Percentiles rank a stretch among this genome's conserved stretches.
Evolutionary conservation across 1,284 basidiomycete genomes (phyloP).

Genomic region (Cutaneotrichosporon arboriforme): DNA sequence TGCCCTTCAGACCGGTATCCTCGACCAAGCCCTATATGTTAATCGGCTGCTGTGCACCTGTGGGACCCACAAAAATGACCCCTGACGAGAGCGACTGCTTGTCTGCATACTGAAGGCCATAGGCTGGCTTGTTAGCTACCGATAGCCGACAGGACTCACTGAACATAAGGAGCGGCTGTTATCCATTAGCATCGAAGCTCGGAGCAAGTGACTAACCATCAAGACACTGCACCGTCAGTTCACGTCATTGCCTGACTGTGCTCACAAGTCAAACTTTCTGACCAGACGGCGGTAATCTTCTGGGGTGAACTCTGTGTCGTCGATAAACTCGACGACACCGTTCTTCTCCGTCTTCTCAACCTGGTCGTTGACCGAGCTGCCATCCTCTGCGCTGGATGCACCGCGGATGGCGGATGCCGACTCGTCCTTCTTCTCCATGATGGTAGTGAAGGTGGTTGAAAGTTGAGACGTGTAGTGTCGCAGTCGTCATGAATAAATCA

Average conservation of each 20-base stretch:
- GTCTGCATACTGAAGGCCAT: slow-evolving; percentile 12
- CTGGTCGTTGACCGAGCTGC: background rate
- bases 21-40: slow-evolving; percentile 6
- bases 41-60: background rate
- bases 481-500: too few relatives aligned
- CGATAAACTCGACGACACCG: background rate
- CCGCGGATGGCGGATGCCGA: too few relatives aligned
- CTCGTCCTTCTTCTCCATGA: too few relatives aligned
- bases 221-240: too few relatives aligned
- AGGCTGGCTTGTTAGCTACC: background rate
- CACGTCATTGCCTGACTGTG: too few relatives aligned
- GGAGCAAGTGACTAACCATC: too few relatives aligned
- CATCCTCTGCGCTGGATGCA: too few relatives aligned
- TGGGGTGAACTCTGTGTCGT: slow-evolving; percentile 1
- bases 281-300: slow-evolving; percentile 11
- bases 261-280: slow-evolving; percentile 11
- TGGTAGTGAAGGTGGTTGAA: too few relatives aligned
- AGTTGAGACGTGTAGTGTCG: too few relatives aligned
- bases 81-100: slow-evolving; percentile 17
- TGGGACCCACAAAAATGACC: slow-evolving; percentile 13
- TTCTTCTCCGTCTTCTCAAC: background rate
- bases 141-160: background rate
- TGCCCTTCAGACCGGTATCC: slow-evolving; percentile 16
- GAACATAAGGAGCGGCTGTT: slow-evolving; percentile 12
- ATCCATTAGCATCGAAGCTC: slow-evolving; percentile 4